A percentile compares a stretch with the other conserved stretches of the same genome.
phyloP scores from a whole-genome alignment of 495 filamentous ascomycete species.

The Neurospora sp. region DNA sequence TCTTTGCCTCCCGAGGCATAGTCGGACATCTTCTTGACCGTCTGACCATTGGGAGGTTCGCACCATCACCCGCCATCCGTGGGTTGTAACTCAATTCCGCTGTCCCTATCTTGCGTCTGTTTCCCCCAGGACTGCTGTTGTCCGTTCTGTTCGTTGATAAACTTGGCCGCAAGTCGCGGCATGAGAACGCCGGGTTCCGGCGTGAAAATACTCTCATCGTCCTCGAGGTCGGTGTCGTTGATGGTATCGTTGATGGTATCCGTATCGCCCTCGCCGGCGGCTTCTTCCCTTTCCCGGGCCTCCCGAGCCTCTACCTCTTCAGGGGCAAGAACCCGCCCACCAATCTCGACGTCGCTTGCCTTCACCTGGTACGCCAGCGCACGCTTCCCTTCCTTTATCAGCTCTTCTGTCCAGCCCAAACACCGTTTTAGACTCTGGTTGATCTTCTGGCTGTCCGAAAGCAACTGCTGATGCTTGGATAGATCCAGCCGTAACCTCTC shows the following conservation, averaged over 20 bases:
- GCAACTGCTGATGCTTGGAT: constrained; percentile 74
- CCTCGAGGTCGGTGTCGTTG: constrained; percentile 11
- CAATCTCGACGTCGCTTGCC: constrained; percentile 66
- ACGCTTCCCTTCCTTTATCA: constrained; percentile 79
- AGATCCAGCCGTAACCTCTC: constrained; percentile 72
- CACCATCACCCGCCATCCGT: constrained; percentile 22
- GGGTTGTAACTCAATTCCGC: constrained; percentile 36
- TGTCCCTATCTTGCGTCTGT: constrained; percentile 41
- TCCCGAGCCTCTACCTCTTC: constrained; percentile 26
- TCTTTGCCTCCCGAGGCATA: neutral
- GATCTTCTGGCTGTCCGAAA: constrained; percentile 83
- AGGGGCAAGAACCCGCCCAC: constrained; percentile 66
- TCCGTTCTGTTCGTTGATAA: neutral
- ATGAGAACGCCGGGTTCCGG: constrained; percentile 11
- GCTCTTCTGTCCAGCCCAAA: constrained; percentile 71
- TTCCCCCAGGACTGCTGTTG: constrained; percentile 18
- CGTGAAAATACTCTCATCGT: constrained; percentile 17
- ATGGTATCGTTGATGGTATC: neutral
- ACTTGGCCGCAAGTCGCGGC: neutral
- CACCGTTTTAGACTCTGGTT: constrained; percentile 89
- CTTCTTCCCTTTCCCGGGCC: constrained; percentile 44
- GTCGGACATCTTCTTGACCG: neutral
- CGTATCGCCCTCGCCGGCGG: constrained; percentile 26
- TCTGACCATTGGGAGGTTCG: constrained; percentile 1
- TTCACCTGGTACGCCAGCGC: constrained; percentile 73